Evolutionary conservation across 257 asterid species (phyloP).

Genomic region (Plantago major): DNA sequence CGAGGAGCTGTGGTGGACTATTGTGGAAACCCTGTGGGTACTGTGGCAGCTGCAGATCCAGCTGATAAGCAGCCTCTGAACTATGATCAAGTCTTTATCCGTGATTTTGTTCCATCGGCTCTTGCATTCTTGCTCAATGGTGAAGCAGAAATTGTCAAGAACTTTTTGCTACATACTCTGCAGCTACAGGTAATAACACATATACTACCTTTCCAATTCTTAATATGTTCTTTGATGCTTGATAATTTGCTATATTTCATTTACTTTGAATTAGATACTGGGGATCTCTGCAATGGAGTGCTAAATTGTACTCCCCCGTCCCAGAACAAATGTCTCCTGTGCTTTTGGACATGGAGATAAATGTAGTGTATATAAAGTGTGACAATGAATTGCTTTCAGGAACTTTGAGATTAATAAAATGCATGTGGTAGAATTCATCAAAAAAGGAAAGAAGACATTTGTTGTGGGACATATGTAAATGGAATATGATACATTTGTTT

Average conservation of each 20-base stretch:
- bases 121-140: slow-evolving; percentile 81
- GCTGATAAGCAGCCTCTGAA: slow-evolving; percentile 57
- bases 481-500: too few species aligned
- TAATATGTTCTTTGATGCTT: neutral
- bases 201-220: neutral
- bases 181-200: slow-evolving; percentile 58
- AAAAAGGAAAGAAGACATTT: too few species aligned
- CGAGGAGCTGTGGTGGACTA: slow-evolving; percentile 54
- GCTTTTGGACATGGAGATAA: too few species aligned
- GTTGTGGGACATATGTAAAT: too few species aligned
- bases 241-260: neutral
- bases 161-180: slow-evolving; percentile 72
- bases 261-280: neutral
- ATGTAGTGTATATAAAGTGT: too few species aligned
- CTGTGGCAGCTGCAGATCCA: slow-evolving; percentile 69
- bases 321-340: too few species aligned
- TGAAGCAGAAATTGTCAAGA: slow-evolving; percentile 66
- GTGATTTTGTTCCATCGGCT: slow-evolving; percentile 81
- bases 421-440: too few species aligned
- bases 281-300: too few species aligned
- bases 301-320: too few species aligned
- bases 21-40: slow-evolving; percentile 72
- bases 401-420: too few species aligned
- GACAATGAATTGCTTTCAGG: too few species aligned
- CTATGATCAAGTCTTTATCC: slow-evolving; percentile 77